These are phyloP conservation scores for Colletotrichum sp. DNA, from an alignment of 2,329 filamentous ascomycete species.

Conservation along the genomic window DNA sequence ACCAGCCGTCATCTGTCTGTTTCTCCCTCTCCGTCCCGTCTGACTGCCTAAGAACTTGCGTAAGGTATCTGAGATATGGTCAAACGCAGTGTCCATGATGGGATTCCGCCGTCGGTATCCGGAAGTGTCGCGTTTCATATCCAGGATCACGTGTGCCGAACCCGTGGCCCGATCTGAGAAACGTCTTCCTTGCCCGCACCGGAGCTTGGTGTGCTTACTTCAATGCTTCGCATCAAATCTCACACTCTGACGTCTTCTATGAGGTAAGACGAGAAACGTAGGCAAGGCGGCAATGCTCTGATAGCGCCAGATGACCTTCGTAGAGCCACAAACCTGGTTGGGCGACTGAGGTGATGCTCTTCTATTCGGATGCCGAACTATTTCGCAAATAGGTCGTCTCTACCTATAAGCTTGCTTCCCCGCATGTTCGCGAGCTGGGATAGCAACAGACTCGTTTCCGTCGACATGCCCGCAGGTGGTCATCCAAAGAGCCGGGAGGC, in stretches of 20 bases:
- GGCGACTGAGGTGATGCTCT: background rate
- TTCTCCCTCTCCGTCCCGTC: background rate
- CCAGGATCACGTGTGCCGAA: constrained; percentile 11
- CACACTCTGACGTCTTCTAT: background rate
- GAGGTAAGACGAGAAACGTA: background rate
- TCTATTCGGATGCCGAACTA: background rate
- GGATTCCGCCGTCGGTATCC: constrained; percentile 5
- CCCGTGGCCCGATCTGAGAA: background rate
- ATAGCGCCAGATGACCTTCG: background rate
- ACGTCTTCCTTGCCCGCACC: background rate
- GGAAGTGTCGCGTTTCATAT: constrained; percentile 14
- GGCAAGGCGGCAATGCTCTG: background rate
- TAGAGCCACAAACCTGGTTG: background rate
- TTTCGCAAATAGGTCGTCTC: background rate
- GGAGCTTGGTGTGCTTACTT: background rate
- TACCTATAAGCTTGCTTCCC: background rate
- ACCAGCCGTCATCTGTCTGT: background rate
- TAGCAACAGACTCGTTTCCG: background rate
- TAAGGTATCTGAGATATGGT: background rate
- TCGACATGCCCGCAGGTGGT: background rate
- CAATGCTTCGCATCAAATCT: background rate
- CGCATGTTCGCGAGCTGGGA: background rate
- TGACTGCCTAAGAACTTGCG: background rate
- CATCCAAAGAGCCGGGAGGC: background rate
- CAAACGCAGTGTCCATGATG: background rate